Conservation (phyloP, 2,329 filamentous ascomycete species). For the Phialocephala sp. region DNA sequence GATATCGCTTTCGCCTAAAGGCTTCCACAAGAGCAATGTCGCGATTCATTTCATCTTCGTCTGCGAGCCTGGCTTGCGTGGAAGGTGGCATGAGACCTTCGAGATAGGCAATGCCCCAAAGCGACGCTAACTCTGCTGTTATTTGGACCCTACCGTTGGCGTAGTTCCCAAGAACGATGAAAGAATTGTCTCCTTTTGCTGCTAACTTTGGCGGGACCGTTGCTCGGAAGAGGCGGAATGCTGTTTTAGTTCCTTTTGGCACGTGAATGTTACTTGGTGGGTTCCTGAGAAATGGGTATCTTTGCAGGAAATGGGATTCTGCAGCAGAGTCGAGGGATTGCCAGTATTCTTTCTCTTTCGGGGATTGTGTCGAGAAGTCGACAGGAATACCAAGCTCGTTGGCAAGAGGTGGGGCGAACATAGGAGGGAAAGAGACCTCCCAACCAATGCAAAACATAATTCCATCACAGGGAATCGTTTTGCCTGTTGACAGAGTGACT, state of each 20-base stretch:
- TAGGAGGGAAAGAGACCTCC: slow-evolving; percentile 43
- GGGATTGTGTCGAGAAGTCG: not conserved
- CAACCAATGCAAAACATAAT: slow-evolving; percentile 64
- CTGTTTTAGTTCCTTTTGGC: not conserved
- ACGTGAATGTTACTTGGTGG: slow-evolving; percentile 14
- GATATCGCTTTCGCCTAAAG: slow-evolving; percentile 20
- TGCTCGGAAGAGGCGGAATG: slow-evolving; percentile 19
- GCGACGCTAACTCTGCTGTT: slow-evolving; percentile 18
- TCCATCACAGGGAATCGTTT: slow-evolving; percentile 53
- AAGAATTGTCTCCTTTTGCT: slow-evolving; percentile 17
- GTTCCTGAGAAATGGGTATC: slow-evolving; percentile 20
- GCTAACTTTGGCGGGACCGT: slow-evolving; percentile 21
- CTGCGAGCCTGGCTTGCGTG: not conserved
- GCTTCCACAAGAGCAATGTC: slow-evolving; percentile 23
- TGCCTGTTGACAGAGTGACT: slow-evolving; percentile 51
- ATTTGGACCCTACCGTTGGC: slow-evolving; percentile 9
- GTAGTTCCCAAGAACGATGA: slow-evolving; percentile 20
- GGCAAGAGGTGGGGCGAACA: slow-evolving; percentile 18
- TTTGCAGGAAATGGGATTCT: slow-evolving; percentile 8
- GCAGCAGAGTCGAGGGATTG: slow-evolving; percentile 15
- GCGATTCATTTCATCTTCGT: slow-evolving; percentile 23
- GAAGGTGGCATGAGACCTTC: slow-evolving; percentile 16
- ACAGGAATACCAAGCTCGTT: slow-evolving; percentile 20
- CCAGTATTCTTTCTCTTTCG: slow-evolving; percentile 19
- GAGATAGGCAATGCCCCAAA: slow-evolving; percentile 28